Evolutionary conservation across 2,329 filamentous ascomycete genomes (phyloP), one percentile per base, ranked within the genome.

Genomic region (Apiospora hydei): DNA sequence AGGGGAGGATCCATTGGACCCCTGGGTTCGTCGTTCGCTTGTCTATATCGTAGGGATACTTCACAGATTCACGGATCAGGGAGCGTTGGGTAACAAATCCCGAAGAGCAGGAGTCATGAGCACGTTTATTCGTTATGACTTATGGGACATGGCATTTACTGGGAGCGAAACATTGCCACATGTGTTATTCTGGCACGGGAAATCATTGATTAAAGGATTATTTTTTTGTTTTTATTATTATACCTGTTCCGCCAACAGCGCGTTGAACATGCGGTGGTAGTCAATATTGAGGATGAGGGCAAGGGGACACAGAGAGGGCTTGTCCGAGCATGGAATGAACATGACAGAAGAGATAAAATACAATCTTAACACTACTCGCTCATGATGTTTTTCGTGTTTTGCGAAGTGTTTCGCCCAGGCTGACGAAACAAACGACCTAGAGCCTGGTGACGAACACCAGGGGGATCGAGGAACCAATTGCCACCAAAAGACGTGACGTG

Each of bases 81-180:
- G 5, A 53, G 24, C 49, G 14, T 30, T 13, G 8, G 14, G 24
- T 30, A 30, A 57, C 13, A 61, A 38, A 18, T 4, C 30, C 18
- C 7, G 53, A 38, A 61, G n/a, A 13, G 30, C 53, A 61, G 8
- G 53, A 61, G 30, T 61, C 8, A 38, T 38, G 30, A 38, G 16
- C 8, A 21, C 11, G 21, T 14, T 64, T n/a, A 38, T 41, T 64
- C 30, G 8, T 64, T 24, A 64, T 16, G 57, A 64, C 34, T 64
- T 18, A 64, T 41, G 57, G 34, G 57, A 64, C 14, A 64, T 64
- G 34, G 57, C 57, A 64, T 64, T 64, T 64, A 64, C 57, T 64
- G 18, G 57, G 57, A 64, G 57, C 57, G 57, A n/a, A n/a, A 7
- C 11, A 41, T 8, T 24, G 57, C 18, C 21, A 10, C 3, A 13